These are phyloP conservation scores for Ophiostoma sp. DNA, from an alignment of 2,329 filamentous ascomycete genomes.

Conservation along the genomic window DNA sequence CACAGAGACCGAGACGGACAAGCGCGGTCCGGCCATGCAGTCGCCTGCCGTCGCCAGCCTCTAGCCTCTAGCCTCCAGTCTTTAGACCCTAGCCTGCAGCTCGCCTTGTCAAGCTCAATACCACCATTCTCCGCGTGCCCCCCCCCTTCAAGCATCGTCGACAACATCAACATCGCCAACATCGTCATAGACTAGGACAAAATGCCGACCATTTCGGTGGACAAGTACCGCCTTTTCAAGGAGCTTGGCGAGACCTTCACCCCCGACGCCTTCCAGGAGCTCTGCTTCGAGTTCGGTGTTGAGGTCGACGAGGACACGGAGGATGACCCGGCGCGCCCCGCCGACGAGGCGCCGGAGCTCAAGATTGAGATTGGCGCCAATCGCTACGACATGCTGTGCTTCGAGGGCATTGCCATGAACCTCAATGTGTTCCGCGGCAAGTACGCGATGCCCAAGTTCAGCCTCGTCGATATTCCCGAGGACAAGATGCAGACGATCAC, in stretches of 20 bases:
- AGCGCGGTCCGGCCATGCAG: conserved; percentile 7
- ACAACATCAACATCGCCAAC: neutral
- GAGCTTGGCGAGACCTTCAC: conserved; percentile 86
- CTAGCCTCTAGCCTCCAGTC: neutral
- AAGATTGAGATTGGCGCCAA: conserved; percentile 99
- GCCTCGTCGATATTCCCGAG: conserved; percentile 62
- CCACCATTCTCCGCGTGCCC: neutral
- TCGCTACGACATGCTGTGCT: conserved; percentile 83
- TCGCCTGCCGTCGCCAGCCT: neutral
- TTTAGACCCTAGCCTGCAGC: neutral
- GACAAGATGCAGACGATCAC: conserved; percentile 75
- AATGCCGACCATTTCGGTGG: conserved; percentile 86
- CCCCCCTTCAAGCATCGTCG: neutral
- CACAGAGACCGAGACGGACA: neutral
- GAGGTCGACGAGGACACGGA: conserved; percentile 96
- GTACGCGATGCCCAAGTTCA: conserved; percentile 71
- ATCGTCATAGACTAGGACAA: neutral
- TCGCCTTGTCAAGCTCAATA: no score
- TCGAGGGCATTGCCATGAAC: conserved; percentile 93
- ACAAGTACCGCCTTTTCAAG: conserved; percentile 94
- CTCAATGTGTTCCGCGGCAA: conserved; percentile 89
- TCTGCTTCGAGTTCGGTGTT: conserved; percentile 98
- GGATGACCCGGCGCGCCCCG: conserved; percentile 61
- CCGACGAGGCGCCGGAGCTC: conserved; percentile 82
- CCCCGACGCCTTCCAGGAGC: conserved; percentile 88